These are phyloP conservation scores for Clausena lansium DNA, from an alignment of 345 rosid species.

Conservation along the genomic window DNA sequence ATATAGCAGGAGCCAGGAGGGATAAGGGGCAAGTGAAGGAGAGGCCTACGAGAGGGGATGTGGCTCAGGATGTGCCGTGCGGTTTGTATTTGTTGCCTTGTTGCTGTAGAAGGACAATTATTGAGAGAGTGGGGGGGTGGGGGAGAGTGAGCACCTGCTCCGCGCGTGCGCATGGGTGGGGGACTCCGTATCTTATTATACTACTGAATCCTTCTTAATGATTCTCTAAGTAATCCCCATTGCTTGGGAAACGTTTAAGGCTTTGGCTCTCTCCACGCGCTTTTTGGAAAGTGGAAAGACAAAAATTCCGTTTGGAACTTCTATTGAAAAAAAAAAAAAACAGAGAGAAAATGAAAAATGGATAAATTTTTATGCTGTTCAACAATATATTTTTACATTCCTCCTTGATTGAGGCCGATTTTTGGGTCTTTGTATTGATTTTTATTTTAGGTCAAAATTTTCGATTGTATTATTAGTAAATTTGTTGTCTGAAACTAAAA, in stretches of 20 bases:
- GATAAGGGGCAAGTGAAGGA: constrained; percentile 42
- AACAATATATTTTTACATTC: too few species aligned
- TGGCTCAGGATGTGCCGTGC: constrained; percentile 17
- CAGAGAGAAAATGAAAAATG: too few species aligned
- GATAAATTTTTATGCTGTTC: too few species aligned
- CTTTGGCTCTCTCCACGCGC: background rate
- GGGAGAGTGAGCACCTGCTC: background rate
- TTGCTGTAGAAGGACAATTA: constrained; percentile 5
- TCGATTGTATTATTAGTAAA: too few species aligned
- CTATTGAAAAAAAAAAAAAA: too few species aligned
- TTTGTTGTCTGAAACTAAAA: too few species aligned
- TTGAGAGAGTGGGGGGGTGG: constrained; percentile 3
- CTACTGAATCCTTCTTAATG: background rate
- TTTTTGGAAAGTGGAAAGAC: background rate
- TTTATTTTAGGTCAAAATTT: too few species aligned
- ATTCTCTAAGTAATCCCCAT: constrained; percentile 3
- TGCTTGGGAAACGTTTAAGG: background rate
- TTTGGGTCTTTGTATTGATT: too few species aligned
- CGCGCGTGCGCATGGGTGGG: background rate
- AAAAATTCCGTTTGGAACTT: background rate
- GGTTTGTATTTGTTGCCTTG: constrained; percentile 7
- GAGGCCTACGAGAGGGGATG: background rate
- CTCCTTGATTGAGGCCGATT: too few species aligned
- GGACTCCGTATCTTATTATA: background rate
- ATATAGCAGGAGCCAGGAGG: constrained; percentile 23